Percentiles rank a stretch among this genome's conserved stretches.
Conservation (phyloP, 164 flowering plant species). For the Magnolia sinica region DNA sequence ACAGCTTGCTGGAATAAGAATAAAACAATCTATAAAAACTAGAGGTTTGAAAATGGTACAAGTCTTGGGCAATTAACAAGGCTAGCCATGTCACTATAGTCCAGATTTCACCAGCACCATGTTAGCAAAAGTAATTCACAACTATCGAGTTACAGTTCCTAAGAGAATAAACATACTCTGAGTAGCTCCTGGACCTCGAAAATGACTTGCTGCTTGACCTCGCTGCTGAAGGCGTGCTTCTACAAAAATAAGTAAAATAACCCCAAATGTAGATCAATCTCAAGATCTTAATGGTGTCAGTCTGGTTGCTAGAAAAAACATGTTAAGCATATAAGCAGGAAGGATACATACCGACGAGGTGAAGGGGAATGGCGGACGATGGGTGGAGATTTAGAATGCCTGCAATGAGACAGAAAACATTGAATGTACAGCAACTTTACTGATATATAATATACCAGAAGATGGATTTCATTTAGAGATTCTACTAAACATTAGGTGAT, state of each 20-base stretch:
- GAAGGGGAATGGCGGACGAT: conserved; percentile 34
- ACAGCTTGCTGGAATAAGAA: neutral
- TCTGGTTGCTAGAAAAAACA: neutral
- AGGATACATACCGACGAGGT: conserved; percentile 34
- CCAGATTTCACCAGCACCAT: no score
- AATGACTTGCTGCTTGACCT: conserved; percentile 52
- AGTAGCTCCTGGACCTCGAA: conserved; percentile 58
- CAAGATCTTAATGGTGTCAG: neutral
- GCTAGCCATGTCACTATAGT: neutral
- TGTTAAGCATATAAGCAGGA: neutral
- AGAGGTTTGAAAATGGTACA: no score
- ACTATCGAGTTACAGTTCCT: neutral
- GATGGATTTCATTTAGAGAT: neutral
- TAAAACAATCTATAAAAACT: no score
- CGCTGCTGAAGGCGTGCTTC: conserved; percentile 28
- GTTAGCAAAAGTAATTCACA: no score
- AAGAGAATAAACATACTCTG: conserved; percentile 31
- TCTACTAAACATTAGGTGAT: neutral
- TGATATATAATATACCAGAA: neutral
- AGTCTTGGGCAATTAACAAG: neutral
- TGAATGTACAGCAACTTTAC: neutral
- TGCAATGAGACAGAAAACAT: conserved; percentile 22
- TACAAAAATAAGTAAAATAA: conserved; percentile 22
- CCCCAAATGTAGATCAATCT: neutral
- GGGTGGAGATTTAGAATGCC: conserved; percentile 46